Evolutionary conservation across 768 basidiomycete genomes (phyloP), one percentile per base, ranked within the genome.

Genomic region (Omphalotus guepiniiformis): DNA sequence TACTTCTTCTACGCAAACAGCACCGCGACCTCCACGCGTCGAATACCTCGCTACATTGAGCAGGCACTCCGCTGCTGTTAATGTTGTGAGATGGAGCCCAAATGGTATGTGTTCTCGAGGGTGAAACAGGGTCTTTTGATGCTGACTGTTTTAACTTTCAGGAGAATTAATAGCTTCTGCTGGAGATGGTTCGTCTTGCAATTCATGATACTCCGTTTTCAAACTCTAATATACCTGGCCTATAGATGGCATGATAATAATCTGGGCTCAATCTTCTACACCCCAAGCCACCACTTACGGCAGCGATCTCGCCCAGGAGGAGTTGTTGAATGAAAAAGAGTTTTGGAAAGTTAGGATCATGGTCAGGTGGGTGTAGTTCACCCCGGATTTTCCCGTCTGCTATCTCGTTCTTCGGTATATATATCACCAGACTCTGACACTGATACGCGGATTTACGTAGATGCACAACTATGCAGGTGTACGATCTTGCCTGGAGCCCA

Each of bases 401-500:
- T n/a, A n/a, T n/a, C n/a, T n/a, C n/a, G n/a, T n/a, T n/a, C n/a
- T n/a, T n/a, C n/a, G n/a, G n/a, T n/a, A n/a, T n/a, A n/a, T n/a
- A n/a, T n/a, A n/a, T n/a, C n/a, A n/a, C n/a, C n/a, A n/a, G n/a
- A n/a, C n/a, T n/a, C n/a, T n/a, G n/a, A n/a, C n/a, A n/a, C n/a
- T n/a, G n/a, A n/a, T n/a, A 18, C n/a, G 30, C 30, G 9, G 30
- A 32, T n/a, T 37, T 11, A 29, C 13, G n/a, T 59, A 95, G 93
- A 49, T 92, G 90, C 55, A 90, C 93, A 2, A 85, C 85, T 3
- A 91, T 94, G 80, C 93, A 98, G 63, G 93, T 98, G 5, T 99
- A 99, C 63, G 96, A 99, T 60, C 73, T 99, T 21, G 92, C 93
- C 0, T 99, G 96, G 96, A 93, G 90, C 55, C 96, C 96, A 0